Base-by-base conservation (phyloP, 2,329 filamentous ascomycete species). In the Westerdykella ornata region DNA sequence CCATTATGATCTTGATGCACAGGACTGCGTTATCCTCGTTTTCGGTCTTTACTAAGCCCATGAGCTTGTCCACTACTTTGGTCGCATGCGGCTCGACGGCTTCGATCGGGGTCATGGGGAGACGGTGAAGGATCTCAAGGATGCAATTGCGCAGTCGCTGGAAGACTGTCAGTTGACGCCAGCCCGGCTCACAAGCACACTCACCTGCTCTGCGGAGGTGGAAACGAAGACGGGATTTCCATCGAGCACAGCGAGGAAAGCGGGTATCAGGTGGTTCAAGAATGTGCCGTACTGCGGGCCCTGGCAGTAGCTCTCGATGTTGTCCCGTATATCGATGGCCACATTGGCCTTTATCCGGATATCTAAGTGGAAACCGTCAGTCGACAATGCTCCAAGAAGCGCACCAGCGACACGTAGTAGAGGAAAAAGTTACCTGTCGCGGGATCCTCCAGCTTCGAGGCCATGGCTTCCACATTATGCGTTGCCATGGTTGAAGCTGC, bases 21-120 rank as follows among this genome's bases (percentile, higher is more conserved):
- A 98, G 72, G n/a, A 94, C 88, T 2, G 90, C 92, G 74, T 98
- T 99, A 49, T 99, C 92, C 68, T 99, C 92, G 57, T 98, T 98
- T 67, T 99, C 92, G 32, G 81, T 84, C 53, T 84, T 82, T 45
- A 97, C 88, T 44, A 98, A 72, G 41, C 80, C 78, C 81, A 97
- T 90, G 48, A 97, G 76, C 51, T 94, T 76, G 60, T 96, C 89
- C 45, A 96, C 87, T 46, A 94, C 82, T 61, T 94, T 87, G 50
- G 82, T 78, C 30, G 90, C 89, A 66, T 90, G 94, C 1, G 83
- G 85, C 63, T 97, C 89, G 68, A 96, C 82, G 1, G 81, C 81
- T 56, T 96, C 88, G 40, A 80, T 69, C 2, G 87, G 83, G 30
- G 76, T 80, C 76, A 72, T 82, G 54, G 67, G 88, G 75, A 99